phyloP scores from a whole-genome alignment of 1,139 yeast genomes.

The Petasospora fabianii region DNA sequence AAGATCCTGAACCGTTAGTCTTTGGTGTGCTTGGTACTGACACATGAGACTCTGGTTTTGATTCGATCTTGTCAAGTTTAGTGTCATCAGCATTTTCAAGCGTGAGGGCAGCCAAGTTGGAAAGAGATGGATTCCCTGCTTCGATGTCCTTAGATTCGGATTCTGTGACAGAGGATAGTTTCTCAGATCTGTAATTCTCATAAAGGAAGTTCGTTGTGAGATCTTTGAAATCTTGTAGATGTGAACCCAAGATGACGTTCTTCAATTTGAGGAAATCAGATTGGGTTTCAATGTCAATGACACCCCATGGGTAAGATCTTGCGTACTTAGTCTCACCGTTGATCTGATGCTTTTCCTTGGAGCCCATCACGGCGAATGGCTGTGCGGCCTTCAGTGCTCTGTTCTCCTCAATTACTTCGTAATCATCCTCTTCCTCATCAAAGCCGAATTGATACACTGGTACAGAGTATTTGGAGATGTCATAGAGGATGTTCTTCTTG shows the following conservation, averaged over 20 bases:
- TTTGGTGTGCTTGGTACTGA: conserved; percentile 26
- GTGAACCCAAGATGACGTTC: conserved; percentile 69
- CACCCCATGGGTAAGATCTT: conserved; percentile 78
- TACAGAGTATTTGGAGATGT: conserved; percentile 59
- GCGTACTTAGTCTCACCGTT: conserved; percentile 53
- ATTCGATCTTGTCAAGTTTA: not conserved
- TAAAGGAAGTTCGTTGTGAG: conserved; percentile 75
- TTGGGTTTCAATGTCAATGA: conserved; percentile 54
- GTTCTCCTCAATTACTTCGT: conserved; percentile 66
- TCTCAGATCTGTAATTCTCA: conserved; percentile 75
- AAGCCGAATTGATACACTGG: conserved; percentile 66
- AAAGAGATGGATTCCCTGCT: conserved; percentile 46
- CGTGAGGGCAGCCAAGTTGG: conserved; percentile 58
- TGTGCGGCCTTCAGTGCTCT: conserved; percentile 54
- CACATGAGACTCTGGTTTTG: not conserved
- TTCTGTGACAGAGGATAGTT: conserved; percentile 44
- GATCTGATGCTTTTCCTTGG: conserved; percentile 48
- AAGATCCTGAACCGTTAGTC: conserved; percentile 14
- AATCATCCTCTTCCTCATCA: conserved; percentile 54
- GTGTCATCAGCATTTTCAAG: conserved; percentile 6
- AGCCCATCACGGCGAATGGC: conserved; percentile 71
- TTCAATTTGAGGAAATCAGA: conserved; percentile 63
- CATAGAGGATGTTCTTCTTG: conserved; percentile 51
- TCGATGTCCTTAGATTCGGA: conserved; percentile 8
- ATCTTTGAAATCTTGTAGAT: conserved; percentile 76